Base-by-base conservation (phyloP, 2,329 filamentous ascomycete species). In the Plenodomus biglobosus region DNA sequence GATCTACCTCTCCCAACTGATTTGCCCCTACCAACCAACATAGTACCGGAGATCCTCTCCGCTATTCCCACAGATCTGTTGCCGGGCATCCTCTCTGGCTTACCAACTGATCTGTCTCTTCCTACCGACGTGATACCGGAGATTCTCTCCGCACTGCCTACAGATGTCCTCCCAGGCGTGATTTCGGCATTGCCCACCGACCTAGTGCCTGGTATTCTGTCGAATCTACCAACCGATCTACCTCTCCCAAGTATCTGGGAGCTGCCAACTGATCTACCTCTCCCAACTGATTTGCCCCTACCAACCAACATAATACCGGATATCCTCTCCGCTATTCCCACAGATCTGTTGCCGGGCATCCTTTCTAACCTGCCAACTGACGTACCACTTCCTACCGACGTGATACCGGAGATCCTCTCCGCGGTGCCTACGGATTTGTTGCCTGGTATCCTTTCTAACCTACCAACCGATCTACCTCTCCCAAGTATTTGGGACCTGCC, bases 71-170 rank as follows among this genome's bases (percentile, higher is more conserved):
- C 22, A 10, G 22, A 24, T 10, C 22, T 24, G 22, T 5, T 24
- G 22, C 22, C 22, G 5, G 22, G 22, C 22, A 10, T 24, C 5
- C 22, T n/a, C n/a, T n/a, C n/a, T n/a, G n/a, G n/a, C n/a, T n/a
- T n/a, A n/a, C n/a, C n/a, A n/a, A n/a, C n/a, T n/a, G n/a, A n/a
- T n/a, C n/a, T n/a, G n/a, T n/a, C n/a, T 11, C 11, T 40, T 3
- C 38, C 38, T n/a, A 36, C 34, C 34, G n/a, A 36, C 34, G 7
- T 36, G 6, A 36, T 36, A 11, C 13, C 13, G 4, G 19, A 13
- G 24, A 38, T 50, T 15, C 39, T 43, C n/a, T 40, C 35, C 19
- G 36, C 27, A n/a, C 32, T 42, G 10, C 48, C 48, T 13, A 46
- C 43, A 10, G 40, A 20, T 10, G 8, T 35, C 10, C 20, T 40